Evolutionary conservation across 176 grass and related monocot genomes (phyloP), one percentile per base, ranked within the genome.

Genomic region (Avena insularis): DNA sequence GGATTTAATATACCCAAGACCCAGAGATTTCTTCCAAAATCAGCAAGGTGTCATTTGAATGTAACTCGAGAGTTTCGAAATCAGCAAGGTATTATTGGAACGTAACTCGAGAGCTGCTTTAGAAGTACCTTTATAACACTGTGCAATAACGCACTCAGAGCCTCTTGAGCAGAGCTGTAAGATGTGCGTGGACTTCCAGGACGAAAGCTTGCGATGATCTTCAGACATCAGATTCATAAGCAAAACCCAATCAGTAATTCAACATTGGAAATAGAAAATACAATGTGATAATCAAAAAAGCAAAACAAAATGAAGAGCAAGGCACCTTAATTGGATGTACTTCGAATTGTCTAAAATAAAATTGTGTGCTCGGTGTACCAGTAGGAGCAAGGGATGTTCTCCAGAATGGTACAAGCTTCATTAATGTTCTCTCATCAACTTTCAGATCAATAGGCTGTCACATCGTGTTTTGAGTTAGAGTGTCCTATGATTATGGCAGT

Each of bases 401-500:
- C 91, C 89, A 93, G 79, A 94, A 97, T 78, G 92, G 94, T 70
- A 97, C 92, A 88, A 97, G 92, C 90, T 87, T 97, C 92, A 97
- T 97, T 74, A 97, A 80, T 35, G 94, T 97, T 83, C 89, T 92
- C 87, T 97, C 92, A 80, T 94, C 94, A 88, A 97, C 65, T 81
- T 92, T 97, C 63, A 94, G 75, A 89, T 97, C 94, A 79, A 97
- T 82, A 64, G 94, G 94, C 94, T 97, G 88, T 36, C 76, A 69
- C 49, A 89, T 81, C 54, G 58, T 57, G 84, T 65, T 64, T 63
- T 83, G 27, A 12, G 57, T 88, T 84, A 93, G 83, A 81, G 15
- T 56, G 83, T 49, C 63, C 63, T 75, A 49, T 80, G 36, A 71
- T 84, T 87, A 64, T 85, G 38, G 35, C 12, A 11, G 75, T 17